These are phyloP conservation scores for Penicillium macrosclerotiorum DNA, from an alignment of 495 filamentous ascomycete species.

Conservation along the genomic window DNA sequence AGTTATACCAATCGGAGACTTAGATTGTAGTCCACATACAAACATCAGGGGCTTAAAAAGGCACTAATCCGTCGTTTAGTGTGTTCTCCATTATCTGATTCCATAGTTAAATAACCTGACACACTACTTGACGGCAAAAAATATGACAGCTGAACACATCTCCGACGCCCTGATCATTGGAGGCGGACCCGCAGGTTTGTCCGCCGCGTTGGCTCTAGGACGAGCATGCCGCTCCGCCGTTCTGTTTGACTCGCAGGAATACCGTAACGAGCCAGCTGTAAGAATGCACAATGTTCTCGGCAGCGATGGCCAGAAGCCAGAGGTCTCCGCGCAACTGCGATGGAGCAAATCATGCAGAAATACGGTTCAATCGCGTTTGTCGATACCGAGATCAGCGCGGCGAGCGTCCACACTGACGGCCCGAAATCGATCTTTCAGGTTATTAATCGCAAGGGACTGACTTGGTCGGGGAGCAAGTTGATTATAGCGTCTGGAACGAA, in stretches of 20 bases:
- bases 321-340: slow-evolving; percentile 38
- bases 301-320: slow-evolving; percentile 48
- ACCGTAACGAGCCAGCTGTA: slow-evolving; percentile 43
- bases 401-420: not conserved
- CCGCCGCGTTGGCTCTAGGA: slow-evolving; percentile 43
- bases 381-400: not conserved
- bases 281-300: slow-evolving; percentile 60
- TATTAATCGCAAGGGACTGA: not conserved
- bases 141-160: too few relatives aligned
- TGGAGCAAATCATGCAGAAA: not conserved
- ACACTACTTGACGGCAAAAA: too few relatives aligned
- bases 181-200: slow-evolving; percentile 55
- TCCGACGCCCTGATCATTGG: slow-evolving; percentile 57
- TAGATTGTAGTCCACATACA: too few relatives aligned
- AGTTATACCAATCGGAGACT: too few relatives aligned
- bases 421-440: not conserved
- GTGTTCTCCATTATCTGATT: too few relatives aligned
- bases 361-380: not conserved
- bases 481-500: slow-evolving; percentile 44
- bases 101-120: too few relatives aligned
- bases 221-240: slow-evolving; percentile 46
- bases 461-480: slow-evolving; percentile 39
- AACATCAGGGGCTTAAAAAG: too few relatives aligned
- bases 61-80: too few relatives aligned
- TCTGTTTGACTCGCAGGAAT: slow-evolving; percentile 48